Percentiles rank a stretch among this genome's conserved stretches.
phyloP scores from a whole-genome alignment of 192 early-diverging fungal species.

The Phlyctochytrium planicorne region DNA sequence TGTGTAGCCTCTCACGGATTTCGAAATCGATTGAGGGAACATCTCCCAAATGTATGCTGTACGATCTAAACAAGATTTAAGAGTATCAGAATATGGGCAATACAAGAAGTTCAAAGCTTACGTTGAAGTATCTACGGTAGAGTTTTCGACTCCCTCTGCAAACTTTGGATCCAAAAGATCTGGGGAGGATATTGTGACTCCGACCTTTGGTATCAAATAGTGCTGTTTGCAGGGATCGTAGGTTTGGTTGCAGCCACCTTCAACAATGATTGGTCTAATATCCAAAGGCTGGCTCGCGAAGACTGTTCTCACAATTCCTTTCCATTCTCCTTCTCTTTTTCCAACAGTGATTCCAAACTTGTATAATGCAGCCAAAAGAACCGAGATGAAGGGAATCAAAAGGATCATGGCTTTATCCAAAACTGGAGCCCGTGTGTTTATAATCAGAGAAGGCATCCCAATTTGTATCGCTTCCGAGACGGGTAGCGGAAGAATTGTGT shows the following conservation, averaged over 20 bases:
- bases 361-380: not conserved
- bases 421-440: not conserved
- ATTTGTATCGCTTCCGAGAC: constrained; percentile 1
- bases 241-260: not conserved
- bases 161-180: not conserved
- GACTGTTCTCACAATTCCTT: not conserved
- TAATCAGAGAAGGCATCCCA: not conserved
- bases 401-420: not conserved
- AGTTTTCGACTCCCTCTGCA: not conserved
- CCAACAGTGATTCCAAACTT: not conserved
- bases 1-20: not conserved
- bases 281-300: not conserved
- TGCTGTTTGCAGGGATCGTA: not conserved
- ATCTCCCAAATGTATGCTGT: no score
- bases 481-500: not conserved
- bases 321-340: not conserved
- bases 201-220: not conserved
- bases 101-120: no score
- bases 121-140: no score
- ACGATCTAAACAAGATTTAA: not conserved
- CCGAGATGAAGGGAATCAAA: not conserved
- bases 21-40: not conserved
- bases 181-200: not conserved
- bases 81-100: not conserved
- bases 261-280: not conserved